Evolutionary conservation across 1,139 yeast genomes (phyloP).

Genomic region (Lodderomyces jiufengensis): DNA sequence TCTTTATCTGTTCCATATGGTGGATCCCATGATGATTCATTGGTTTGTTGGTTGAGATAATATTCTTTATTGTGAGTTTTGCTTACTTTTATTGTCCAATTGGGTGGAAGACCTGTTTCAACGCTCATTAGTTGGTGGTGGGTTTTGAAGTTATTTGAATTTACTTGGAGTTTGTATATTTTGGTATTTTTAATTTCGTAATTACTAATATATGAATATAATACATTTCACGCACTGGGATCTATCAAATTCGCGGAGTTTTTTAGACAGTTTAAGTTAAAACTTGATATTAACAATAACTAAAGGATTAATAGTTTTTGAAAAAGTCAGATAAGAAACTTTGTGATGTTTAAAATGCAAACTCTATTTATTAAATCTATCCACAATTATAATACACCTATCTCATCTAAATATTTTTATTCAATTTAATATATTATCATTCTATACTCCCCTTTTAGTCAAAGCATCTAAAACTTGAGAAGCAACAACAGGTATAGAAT

Average conservation of each 20-base stretch:
- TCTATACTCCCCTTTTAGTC: constrained; percentile 34
- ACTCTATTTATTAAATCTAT: too few species aligned
- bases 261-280: too few species aligned
- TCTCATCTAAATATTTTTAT: too few species aligned
- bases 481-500: constrained; percentile 76
- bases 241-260: too few species aligned
- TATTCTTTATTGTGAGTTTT: constrained; percentile 83
- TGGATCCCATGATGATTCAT: constrained; percentile 86
- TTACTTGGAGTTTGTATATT: not conserved
- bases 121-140: constrained; percentile 1
- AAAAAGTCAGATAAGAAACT: not conserved
- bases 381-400: too few species aligned
- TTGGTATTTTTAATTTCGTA: too few species aligned
- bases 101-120: constrained; percentile 73
- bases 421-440: too few species aligned
- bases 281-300: too few species aligned
- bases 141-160: constrained; percentile 3
- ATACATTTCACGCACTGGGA: not conserved
- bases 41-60: constrained; percentile 65
- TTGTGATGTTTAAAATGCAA: not conserved
- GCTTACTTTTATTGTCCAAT: constrained; percentile 81
- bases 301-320: too few species aligned
- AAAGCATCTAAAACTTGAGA: constrained; percentile 65
- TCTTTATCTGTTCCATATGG: constrained; percentile 78
- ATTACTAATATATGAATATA: not conserved